Evolutionary conservation across 768 basidiomycete species (phyloP), one percentile per base, ranked within the genome.

Genomic region (Holtermannia corniformis): DNA sequence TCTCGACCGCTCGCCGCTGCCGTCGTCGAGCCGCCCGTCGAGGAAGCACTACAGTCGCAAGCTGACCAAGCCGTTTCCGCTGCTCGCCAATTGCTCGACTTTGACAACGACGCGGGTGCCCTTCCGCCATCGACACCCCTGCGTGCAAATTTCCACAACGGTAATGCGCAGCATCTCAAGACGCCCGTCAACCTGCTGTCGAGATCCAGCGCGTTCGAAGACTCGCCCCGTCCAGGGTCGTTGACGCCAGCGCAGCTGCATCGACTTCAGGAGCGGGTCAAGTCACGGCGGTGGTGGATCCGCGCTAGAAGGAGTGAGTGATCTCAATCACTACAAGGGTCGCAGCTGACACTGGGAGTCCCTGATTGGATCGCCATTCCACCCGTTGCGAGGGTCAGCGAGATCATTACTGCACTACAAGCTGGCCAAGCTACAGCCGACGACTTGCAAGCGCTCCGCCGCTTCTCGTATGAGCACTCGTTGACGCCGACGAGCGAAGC

Each of bases 31-130:
- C 76, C 81, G 12, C 79, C 79, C 19, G 75, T 91, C 3, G 90
- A 92, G 64, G 91, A 93, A 65, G 88, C 84, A 25, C 71, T 93
- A 60, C 80, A 83, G 42, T 87, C 87, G 2, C 81, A 87, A 49
- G 91, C 92, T 1, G 86, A 87, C 61, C 92, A 95, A 67, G 92
- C 92, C 0, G 87, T 91, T 68, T 90, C 87, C 65, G 87, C 90
- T 5, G 92, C 92, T 0, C 84, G 88, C 67, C 80, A 87, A 46
- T 73, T 96, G 23, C 69, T 93, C 37, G 92, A 95, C 69, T 78
- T 93, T 13, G 86, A 87, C 44, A 84, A 82, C 12, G 25, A 52
- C 5, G 27, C 27, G 12, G n/a, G 20, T 3, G 22, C 48, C 5
- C 4, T 46, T 41, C 47, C 37, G 41, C 58, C 64, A 47, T 66